Percentiles rank a stretch among this genome's conserved stretches.
Conservation (phyloP, 2,329 filamentous ascomycete genomes). For the Diaporthe vaccinii region DNA sequence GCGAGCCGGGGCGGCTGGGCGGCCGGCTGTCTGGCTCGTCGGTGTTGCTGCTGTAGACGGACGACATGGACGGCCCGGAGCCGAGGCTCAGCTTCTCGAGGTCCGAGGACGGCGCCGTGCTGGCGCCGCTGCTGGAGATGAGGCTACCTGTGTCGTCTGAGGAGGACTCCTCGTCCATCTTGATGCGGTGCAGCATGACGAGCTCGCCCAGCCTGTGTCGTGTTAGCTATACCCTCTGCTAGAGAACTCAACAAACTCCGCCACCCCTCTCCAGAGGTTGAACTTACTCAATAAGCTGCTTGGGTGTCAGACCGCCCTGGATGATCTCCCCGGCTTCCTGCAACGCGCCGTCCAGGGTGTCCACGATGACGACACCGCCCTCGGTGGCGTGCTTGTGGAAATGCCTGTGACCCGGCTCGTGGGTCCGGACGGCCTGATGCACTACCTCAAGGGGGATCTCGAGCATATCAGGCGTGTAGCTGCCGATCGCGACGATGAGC, state of each 20-base stretch:
- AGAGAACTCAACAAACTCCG: not conserved
- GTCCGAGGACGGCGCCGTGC: slow-evolving; percentile 51
- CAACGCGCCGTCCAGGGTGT: slow-evolving; percentile 83
- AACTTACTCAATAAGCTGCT: slow-evolving; percentile 83
- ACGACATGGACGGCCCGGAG: slow-evolving; percentile 54
- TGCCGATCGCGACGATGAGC: slow-evolving; percentile 80
- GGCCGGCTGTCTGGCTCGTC: slow-evolving; percentile 34
- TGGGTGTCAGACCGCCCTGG: slow-evolving; percentile 78
- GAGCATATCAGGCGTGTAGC: slow-evolving; percentile 79
- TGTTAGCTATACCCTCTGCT: not conserved
- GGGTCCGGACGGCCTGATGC: slow-evolving; percentile 67
- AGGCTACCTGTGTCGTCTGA: slow-evolving; percentile 37
- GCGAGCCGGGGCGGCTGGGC: slow-evolving; percentile 43
- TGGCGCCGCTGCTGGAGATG: slow-evolving; percentile 41
- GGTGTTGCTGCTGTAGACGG: slow-evolving; percentile 48
- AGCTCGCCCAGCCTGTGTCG: slow-evolving; percentile 79
- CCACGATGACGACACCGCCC: slow-evolving; percentile 77
- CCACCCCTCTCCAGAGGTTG: no score
- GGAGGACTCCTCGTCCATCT: slow-evolving; percentile 55
- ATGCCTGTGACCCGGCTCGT: slow-evolving; percentile 64
- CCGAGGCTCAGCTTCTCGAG: slow-evolving; percentile 52
- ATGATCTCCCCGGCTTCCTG: slow-evolving; percentile 91
- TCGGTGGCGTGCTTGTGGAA: slow-evolving; percentile 77
- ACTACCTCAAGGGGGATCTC: slow-evolving; percentile 86
- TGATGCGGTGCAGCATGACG: slow-evolving; percentile 68